Conservation (phyloP, 2,329 filamentous ascomycete species). For the Colletotrichum sp. region DNA sequence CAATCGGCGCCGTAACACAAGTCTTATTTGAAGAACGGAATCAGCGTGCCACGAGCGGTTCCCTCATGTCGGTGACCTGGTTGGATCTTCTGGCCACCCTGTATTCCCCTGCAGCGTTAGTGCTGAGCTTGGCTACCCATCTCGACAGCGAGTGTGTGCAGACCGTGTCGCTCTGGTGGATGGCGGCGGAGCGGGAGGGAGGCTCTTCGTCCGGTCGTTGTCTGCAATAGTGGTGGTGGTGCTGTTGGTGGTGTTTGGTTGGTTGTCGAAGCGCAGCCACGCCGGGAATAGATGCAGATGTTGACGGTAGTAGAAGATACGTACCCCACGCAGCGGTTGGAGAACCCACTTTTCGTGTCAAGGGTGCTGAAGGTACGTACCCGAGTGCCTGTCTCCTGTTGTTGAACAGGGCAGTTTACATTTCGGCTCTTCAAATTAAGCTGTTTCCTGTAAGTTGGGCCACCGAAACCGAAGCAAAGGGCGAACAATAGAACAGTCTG, state of each 20-base stretch:
- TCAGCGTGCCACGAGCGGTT: background rate
- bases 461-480: background rate
- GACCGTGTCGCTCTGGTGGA: background rate
- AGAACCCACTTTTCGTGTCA: background rate
- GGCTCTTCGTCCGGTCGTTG: background rate
- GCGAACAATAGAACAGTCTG: background rate
- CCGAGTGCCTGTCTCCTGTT: background rate
- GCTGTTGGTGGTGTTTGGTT: background rate
- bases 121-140: background rate
- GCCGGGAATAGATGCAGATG: constrained; percentile 5
- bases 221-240: background rate
- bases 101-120: background rate
- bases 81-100: background rate
- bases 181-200: background rate
- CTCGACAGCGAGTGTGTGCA: background rate
- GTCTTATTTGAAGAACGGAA: background rate
- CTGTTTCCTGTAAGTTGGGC: background rate
- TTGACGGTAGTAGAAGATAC: background rate
- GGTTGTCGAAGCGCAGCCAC: constrained; percentile 18
- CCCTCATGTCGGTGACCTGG: background rate
- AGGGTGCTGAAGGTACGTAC: background rate
- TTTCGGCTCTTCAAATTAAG: background rate
- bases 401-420: background rate
- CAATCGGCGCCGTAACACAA: background rate
- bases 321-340: background rate